Evolutionary conservation across 768 basidiomycete species (phyloP), one percentile per base, ranked within the genome.

Genomic region (Suillus subluteus): DNA sequence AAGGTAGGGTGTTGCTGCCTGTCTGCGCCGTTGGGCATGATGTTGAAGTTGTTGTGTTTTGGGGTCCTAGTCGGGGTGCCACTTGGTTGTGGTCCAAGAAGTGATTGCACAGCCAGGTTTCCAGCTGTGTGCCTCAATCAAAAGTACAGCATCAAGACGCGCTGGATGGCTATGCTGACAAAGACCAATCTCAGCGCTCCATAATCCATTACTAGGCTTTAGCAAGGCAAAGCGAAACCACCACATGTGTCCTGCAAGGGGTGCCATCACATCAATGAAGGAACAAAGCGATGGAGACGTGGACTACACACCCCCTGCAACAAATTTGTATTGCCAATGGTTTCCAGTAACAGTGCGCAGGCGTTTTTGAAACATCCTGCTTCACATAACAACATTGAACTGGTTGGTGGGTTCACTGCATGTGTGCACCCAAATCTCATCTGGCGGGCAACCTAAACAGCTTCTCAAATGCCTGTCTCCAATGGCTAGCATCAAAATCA

Each of bases 301-400:
- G 37, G 37, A 35, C 12, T 21, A 21, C 55, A 12, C 32, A 58
- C 82, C 79, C 68, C 77, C 73, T 5, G 6, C 56, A 38, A 58
- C 11, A n/a, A 37, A 56, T 37, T 56, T 2, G 2, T 1, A 0
- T 4, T 3, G 4, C 21, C 6, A 21, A 2, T 13, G 1, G 1
- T 21, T n/a, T 4, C 6, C 1, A 16, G 41, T 18, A 18, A 4
- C 8, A 12, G 9, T 12, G n/a, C 37, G 37, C 37, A 23, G n/a
- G 12, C 37, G n/a, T 38, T 58, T 58, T 7, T 38, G 56, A 37
- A 37, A 58, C 37, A 58, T 58, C n/a, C 15, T 15, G 58, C 40
- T 26, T 15, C 7, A 23, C 15, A 58, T 5, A 16, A 37, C 6
- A 40, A 23, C 38, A 4, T 16, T 9, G 9, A 58, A 58, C 23